Evolutionary conservation across 106 monocot genomes (phyloP), one percentile per base, ranked within the genome.

Genomic region (Dendrobium catenatum): DNA sequence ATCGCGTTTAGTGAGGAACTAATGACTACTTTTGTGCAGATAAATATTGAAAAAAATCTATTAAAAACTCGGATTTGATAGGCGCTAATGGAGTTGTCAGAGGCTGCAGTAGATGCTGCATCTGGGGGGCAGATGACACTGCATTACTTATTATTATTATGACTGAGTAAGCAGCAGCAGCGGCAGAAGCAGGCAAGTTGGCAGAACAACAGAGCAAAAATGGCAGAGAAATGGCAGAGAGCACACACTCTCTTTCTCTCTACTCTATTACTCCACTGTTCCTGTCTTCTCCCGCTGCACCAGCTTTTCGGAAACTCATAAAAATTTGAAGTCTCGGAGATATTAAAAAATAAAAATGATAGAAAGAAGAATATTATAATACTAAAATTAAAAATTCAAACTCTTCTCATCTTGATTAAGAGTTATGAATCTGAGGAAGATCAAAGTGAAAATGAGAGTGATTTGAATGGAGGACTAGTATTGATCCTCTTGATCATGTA

Each of bases 231-330:
- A 29, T 47, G 59, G 27, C 61, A 66, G 44, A 47, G 51, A 61
- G 54, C 73, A 78, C 54, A 78, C 44, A 59, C 58, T 55, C 77
- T 81, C 75, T 68, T 58, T 49, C 41, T 41, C 68, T 47, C 43
- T 84, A 27, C 48, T 66, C 10, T 66, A n/a, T 26, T 26, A 24
- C 64, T 66, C 1, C 6, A 66, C 64, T 66, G 64, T 66, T 26
- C 26, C 64, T 66, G n/a, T 66, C 24, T 66, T 8, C 64, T 66
- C 22, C 4, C 64, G 64, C 44, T 22, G 76, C 79, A 83, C 81
- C 83, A 86, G 72, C 88, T 89, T 80, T 89, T 68, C 83, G 72
- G 86, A 89, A 89, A 88, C 80, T 80, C 86, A 86, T 79, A 86
- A 86, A 81, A 51, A 51, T 51, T 13, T 10, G 15, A 16, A 10